Evolutionary conservation across 2,329 filamentous ascomycete genomes (phyloP).

Genomic region (Nemania sp.): DNA sequence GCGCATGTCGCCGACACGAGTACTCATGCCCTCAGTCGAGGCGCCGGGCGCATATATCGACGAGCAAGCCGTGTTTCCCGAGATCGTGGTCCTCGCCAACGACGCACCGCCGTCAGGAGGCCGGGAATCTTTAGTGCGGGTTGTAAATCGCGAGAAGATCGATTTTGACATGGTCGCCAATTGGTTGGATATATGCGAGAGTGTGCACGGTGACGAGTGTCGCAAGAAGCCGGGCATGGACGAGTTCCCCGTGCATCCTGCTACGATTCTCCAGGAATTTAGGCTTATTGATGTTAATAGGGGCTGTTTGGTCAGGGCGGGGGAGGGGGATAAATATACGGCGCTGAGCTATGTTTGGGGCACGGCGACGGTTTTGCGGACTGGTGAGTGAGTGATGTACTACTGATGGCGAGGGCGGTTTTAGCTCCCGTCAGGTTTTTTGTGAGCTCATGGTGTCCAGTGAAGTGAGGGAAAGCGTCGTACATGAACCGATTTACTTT

Average conservation of each 20-base stretch:
- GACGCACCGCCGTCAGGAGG: background rate
- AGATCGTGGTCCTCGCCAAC: conserved; percentile 8
- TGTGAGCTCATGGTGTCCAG: background rate
- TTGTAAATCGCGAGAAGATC: background rate
- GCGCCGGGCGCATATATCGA: background rate
- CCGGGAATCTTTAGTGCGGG: background rate
- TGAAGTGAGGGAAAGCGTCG: no score
- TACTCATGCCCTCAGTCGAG: conserved; percentile 9
- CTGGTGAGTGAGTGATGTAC: no score
- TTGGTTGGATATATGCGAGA: conserved; percentile 5
- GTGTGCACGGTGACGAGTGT: conserved; percentile 6
- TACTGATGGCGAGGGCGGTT: background rate
- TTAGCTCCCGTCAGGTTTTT: background rate
- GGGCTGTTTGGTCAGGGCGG: conserved; percentile 1
- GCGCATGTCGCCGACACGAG: background rate
- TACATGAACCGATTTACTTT: no score
- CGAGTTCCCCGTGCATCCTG: conserved; percentile 10
- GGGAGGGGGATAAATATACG: background rate
- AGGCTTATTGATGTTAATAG: conserved; percentile 10
- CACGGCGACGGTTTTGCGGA: conserved; percentile 1
- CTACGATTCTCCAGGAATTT: background rate
- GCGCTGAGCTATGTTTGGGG: conserved; percentile 17
- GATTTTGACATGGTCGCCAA: conserved; percentile 5
- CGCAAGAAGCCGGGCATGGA: conserved; percentile 9
- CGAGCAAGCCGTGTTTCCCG: background rate